These are phyloP conservation scores for Papilionanthe hybrid DNA, from an alignment of 116 monocot genomes.

Conservation along the genomic window DNA sequence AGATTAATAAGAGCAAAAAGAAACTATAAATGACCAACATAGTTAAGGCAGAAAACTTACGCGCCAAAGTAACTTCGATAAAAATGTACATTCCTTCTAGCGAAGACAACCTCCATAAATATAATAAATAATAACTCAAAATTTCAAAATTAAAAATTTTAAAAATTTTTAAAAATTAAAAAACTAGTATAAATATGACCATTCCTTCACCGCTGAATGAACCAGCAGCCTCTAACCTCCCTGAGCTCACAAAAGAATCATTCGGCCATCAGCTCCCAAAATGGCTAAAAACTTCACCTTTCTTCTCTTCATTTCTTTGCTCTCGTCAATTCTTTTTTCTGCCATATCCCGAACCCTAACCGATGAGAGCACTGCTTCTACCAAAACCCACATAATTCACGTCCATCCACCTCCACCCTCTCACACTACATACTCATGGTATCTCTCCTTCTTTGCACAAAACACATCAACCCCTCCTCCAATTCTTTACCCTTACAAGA, in stretches of 20 bases:
- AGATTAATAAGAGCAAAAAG: too few species aligned
- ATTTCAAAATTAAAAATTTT: too few species aligned
- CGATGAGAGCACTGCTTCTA: neutral
- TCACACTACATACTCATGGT: neutral
- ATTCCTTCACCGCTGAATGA: neutral
- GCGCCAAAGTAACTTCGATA: too few species aligned
- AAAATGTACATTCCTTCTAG: too few species aligned
- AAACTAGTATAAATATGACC: neutral
- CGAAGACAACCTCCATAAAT: too few species aligned
- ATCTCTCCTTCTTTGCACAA: neutral
- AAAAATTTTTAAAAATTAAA: too few species aligned
- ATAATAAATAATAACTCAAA: too few species aligned
- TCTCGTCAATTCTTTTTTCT: neutral
- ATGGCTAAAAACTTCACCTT: neutral
- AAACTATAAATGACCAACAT: too few species aligned
- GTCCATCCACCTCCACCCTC: neutral
- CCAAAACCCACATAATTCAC: neutral
- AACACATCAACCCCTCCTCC: neutral
- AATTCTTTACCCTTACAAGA: constrained; percentile 21
- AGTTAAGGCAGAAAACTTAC: too few species aligned
- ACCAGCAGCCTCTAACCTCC: neutral
- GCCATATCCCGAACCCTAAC: neutral
- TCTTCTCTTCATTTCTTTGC: neutral
- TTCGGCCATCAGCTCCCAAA: neutral
- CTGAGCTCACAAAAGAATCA: neutral